A percentile compares a stretch with the other conserved stretches of the same genome.
Evolutionary conservation across 441 rosid genomes (phyloP).

Genomic region (Pelargonium exstipulatum): DNA sequence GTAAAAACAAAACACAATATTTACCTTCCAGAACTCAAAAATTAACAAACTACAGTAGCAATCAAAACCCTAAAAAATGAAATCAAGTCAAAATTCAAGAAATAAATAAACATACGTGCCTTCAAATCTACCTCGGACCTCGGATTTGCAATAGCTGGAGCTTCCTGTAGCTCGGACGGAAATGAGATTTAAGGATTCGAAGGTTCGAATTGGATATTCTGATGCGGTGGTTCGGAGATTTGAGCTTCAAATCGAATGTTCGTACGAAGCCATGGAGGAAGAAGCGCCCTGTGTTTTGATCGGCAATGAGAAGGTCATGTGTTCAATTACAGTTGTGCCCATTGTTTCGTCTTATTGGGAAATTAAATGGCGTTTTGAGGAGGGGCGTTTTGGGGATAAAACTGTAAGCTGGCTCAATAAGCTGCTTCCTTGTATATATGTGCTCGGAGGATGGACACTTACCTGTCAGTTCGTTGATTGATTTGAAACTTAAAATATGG

Average conservation of each 20-base stretch:
- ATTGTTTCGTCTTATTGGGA: conserved; percentile 12
- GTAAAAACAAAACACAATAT: conserved; percentile 25
- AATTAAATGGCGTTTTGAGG: not conserved
- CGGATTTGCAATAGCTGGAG: conserved; percentile 13
- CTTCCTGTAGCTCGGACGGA: not conserved
- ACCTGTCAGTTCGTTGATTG: conserved; percentile 10
- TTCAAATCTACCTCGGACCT: conserved; percentile 34
- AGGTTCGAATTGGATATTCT: conserved; percentile 26
- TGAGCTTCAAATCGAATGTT: conserved; percentile 53
- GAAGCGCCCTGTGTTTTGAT: conserved; percentile 76
- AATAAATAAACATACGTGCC: conserved; percentile 2
- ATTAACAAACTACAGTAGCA: conserved; percentile 14
- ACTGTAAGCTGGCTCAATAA: not conserved
- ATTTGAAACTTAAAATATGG: not conserved
- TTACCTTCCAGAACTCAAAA: conserved; percentile 21
- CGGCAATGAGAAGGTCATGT: conserved; percentile 56
- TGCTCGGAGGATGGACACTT: conserved; percentile 11
- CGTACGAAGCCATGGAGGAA: conserved; percentile 59
- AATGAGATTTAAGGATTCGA: not conserved
- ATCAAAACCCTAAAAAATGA: conserved; percentile 31
- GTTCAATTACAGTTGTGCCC: conserved; percentile 44
- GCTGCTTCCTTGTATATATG: conserved; percentile 3
- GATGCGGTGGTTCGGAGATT: conserved; percentile 22
- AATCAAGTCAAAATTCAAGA: conserved; percentile 28
- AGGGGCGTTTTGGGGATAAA: conserved; percentile 2